Percentiles rank a stretch among this genome's conserved stretches.
These are phyloP conservation scores for Tetracentron sinense DNA, from an alignment of 164 flowering plant species.

Conservation along the genomic window DNA sequence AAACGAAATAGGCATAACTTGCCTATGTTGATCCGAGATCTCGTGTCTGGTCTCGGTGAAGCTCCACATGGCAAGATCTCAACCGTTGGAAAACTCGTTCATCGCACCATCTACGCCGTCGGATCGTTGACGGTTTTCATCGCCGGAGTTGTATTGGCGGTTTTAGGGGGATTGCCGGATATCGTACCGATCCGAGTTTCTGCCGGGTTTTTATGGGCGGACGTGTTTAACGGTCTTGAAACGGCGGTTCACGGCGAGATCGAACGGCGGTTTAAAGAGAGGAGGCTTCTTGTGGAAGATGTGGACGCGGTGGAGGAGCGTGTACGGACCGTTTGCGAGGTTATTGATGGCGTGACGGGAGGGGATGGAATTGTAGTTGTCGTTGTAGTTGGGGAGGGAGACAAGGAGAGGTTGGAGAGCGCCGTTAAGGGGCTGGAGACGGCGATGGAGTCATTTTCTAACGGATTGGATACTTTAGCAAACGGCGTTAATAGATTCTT, in stretches of 20 bases:
- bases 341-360: slow-evolving; percentile 14
- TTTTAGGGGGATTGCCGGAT: slow-evolving; percentile 14
- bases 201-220: slow-evolving; percentile 29
- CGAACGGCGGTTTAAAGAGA: slow-evolving; percentile 6
- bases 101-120: slow-evolving; percentile 26
- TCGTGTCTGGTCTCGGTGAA: slow-evolving; percentile 7
- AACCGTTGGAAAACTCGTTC: slow-evolving; percentile 19
- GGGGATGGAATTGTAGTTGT: neutral
- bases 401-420: neutral
- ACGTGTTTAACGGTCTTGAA: slow-evolving; percentile 17
- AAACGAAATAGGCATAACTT: slow-evolving; percentile 6
- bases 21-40: slow-evolving; percentile 24
- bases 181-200: slow-evolving; percentile 12
- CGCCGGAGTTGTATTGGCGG: slow-evolving; percentile 20
- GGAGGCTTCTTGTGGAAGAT: slow-evolving; percentile 15
- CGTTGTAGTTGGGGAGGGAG: neutral
- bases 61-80: slow-evolving; percentile 28
- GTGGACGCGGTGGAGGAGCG: slow-evolving; percentile 14
- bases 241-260: slow-evolving; percentile 15
- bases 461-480: slow-evolving; percentile 28
- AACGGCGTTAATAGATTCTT: slow-evolving; percentile 31
- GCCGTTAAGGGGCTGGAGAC: slow-evolving; percentile 24
- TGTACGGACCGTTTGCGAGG: slow-evolving; percentile 11
- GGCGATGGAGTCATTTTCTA: slow-evolving; percentile 20
- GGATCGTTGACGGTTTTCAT: slow-evolving; percentile 29